Evolutionary conservation across 179 eudicot species (phyloP).

Genomic region (Silene vulgaris): DNA sequence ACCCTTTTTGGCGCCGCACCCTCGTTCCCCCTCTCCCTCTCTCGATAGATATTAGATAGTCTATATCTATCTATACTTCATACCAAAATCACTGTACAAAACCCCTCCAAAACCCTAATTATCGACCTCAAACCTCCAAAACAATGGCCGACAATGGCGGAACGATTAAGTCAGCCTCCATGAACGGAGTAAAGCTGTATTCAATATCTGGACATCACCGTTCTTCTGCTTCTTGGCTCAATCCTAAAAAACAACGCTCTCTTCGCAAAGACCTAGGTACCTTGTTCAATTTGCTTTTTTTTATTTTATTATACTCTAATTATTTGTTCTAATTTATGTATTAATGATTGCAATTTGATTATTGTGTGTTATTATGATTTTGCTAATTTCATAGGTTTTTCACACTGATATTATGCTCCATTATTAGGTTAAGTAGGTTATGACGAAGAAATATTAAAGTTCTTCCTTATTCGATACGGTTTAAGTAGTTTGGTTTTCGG

Average conservation of each 20-base stretch:
- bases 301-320: neutral
- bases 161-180: constrained; percentile 4
- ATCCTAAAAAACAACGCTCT: constrained; percentile 12
- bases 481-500: too few relatives aligned
- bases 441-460: too few relatives aligned
- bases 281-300: neutral
- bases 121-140: neutral
- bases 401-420: neutral
- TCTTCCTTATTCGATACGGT: too few relatives aligned
- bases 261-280: constrained; percentile 8
- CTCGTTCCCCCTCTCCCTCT: too few relatives aligned
- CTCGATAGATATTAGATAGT: too few relatives aligned
- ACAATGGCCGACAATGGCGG: constrained; percentile 10
- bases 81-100: too few relatives aligned
- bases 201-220: constrained; percentile 2
- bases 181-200: constrained; percentile 1
- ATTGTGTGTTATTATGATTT: neutral
- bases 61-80: too few relatives aligned
- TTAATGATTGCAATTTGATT: neutral
- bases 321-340: neutral
- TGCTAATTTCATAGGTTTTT: neutral
- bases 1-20: too few relatives aligned
- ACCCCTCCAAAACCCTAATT: neutral
- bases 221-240: constrained; percentile 6
- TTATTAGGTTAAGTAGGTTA: too few relatives aligned